Evolutionary conservation across 768 basidiomycete species (phyloP), one percentile per base, ranked within the genome.

Genomic region (Lyophyllum atratum): DNA sequence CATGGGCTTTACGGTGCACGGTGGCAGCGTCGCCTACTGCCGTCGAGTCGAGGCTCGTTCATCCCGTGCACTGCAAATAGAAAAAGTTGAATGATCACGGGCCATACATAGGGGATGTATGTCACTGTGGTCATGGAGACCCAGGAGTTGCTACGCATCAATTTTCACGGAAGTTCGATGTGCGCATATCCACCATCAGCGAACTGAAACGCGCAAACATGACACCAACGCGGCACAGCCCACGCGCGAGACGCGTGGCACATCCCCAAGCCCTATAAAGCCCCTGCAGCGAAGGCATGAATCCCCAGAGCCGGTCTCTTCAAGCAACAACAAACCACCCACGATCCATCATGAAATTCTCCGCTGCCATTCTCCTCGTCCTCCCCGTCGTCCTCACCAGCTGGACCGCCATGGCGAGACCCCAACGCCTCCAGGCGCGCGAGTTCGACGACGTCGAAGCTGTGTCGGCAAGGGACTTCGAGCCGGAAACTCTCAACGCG

Each of bases 291-390:
- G 15, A 15, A 24, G 24, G 22, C 21, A 22, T 24, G 43, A 11
- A 44, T 44, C 47, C 47, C 3, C 47, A 48, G 47, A 48, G 47
- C 47, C 47, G 47, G 47, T 48, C 26, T 48, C 47, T 48, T 48
- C n/a, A 29, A n/a, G n/a, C 47, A 28, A 29, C 47, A 9, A 37
- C 34, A 37, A 37, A 8, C 24, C 19, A 19, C 25, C 21, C 17
- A 17, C 29, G 14, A 10, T n/a, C 29, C 47, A 33, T 8, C 22
- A 48, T 48, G 47, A 48, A 29, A 29, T 48, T 48, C 47, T 48
- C 29, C 12, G 9, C 45, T n/a, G 25, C 47, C 47, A 28, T 48
- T 19, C 24, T 48, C 29, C 4, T 48, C 47, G 47, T 19, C 47
- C 47, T 48, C 12, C 47, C 47, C 25, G 12, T 48, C 29, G 24